Conservation (phyloP, 2,329 filamentous ascomycete genomes). For the Arachnopeziza araneosa region DNA sequence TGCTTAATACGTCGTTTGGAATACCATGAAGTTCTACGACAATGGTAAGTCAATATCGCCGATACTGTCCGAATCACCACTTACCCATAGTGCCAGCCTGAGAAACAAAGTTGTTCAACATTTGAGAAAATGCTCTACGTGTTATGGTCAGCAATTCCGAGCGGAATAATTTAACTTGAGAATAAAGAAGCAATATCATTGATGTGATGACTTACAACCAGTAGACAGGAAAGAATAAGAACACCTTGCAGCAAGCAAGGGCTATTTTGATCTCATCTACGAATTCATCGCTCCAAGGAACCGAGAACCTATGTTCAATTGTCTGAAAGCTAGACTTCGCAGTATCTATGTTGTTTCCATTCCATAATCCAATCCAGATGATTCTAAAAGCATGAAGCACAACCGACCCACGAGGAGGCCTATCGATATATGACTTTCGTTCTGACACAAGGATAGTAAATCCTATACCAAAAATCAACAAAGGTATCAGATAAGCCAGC, state of each 20-base stretch:
- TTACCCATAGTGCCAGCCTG: slow-evolving; percentile 50
- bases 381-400: slow-evolving; percentile 61
- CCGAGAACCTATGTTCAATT: slow-evolving; percentile 30
- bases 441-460: slow-evolving; percentile 45
- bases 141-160: not conserved
- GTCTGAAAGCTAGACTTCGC: slow-evolving; percentile 61
- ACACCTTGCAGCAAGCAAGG: slow-evolving; percentile 50
- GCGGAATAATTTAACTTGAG: not conserved
- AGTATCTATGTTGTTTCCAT: slow-evolving; percentile 44
- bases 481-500: slow-evolving; percentile 39
- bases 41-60: not conserved
- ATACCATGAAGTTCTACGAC: slow-evolving; percentile 35
- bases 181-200: too few relatives aligned
- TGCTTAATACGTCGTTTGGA: slow-evolving; percentile 55
- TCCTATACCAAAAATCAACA: slow-evolving; percentile 50
- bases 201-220: slow-evolving; percentile 36
- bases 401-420: slow-evolving; percentile 54
- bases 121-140: slow-evolving; percentile 39
- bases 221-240: slow-evolving; percentile 60
- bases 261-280: slow-evolving; percentile 58
- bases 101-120: slow-evolving; percentile 56
- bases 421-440: slow-evolving; percentile 50
- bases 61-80: too few relatives aligned
- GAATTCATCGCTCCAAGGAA: slow-evolving; percentile 53
- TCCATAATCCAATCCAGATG: slow-evolving; percentile 48